Base-by-base conservation (phyloP, 1,139 yeast species). In the Debaryomyces psychrophilus region DNA sequence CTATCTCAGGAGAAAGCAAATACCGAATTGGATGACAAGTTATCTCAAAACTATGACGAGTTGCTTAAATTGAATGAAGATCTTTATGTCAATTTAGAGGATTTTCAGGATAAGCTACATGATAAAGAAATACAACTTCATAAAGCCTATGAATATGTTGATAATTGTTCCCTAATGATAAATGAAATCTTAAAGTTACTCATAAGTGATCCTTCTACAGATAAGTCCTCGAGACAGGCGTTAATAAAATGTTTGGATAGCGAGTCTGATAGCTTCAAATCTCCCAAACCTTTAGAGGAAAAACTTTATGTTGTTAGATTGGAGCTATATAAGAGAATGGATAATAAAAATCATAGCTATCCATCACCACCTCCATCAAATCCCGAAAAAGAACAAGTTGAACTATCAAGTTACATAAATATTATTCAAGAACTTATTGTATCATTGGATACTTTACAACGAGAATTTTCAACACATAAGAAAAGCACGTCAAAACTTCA, bases 31-130 rank as follows among this genome's bases (percentile, higher is more conserved):
- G 15, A 40, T 22, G 20, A 56, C 22, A 51, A 54, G 34, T 53
- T 69, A 18, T 55, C 62, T 14, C 52, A 53, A n/a, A 66, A 68
- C 44, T 69, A 70, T 44, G 68, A 71, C 37, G 78, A 73, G 44
- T 58, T 71, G 4, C 63, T 59, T 48, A 59, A 61, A 23, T 58
- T 75, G 26, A 72, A 74, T 47, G 69, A 73, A 45, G 79, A 74
- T 41, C 59, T 75, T 38, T 69, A 70, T 49, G 56, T 60, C 9
- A 73, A 61, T 46, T 58, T 74, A 35, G 77, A 72, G 48, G 57
- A 55, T 1, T 71, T 69, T 49, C 70, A 73, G 46, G 46, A 53
- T n/a, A 65, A 65, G 40, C 48, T 68, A 11, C 59, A 60, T 20
- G 58, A 60, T 14, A 64, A 69, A 46, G 72, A 71, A 28, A 39